A percentile compares a stretch with the other conserved stretches of the same genome.
Conservation (phyloP, 2,329 filamentous ascomycete species). For the Diaporthe nobilis region DNA sequence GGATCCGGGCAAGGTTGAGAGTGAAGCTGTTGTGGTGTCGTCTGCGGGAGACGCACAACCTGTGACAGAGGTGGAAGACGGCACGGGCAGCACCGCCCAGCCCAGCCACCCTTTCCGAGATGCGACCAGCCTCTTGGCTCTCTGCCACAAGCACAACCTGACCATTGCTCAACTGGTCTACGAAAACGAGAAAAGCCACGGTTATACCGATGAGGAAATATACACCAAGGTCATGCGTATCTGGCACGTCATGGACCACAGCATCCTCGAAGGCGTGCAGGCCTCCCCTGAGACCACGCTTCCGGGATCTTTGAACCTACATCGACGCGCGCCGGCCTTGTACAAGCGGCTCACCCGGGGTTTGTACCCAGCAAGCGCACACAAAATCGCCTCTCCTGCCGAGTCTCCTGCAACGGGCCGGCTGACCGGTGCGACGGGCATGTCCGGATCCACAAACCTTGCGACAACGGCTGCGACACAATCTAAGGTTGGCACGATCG, state of each 20-base stretch:
- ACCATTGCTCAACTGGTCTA: slow-evolving; percentile 67
- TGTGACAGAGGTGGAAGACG: slow-evolving; percentile 32
- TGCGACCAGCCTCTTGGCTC: slow-evolving; percentile 59
- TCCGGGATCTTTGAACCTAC: slow-evolving; percentile 63
- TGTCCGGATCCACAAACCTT: slow-evolving; percentile 47
- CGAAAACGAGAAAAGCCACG: slow-evolving; percentile 66
- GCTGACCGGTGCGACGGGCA: slow-evolving; percentile 23
- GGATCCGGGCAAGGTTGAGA: neutral
- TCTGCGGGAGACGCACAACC: slow-evolving; percentile 41
- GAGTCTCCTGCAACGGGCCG: slow-evolving; percentile 18
- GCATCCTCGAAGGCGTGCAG: slow-evolving; percentile 64
- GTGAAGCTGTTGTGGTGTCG: slow-evolving; percentile 42
- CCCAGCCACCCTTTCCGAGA: slow-evolving; percentile 64
- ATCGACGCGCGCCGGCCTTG: slow-evolving; percentile 61
- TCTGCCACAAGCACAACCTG: slow-evolving; percentile 65
- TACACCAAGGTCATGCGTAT: slow-evolving; percentile 62
- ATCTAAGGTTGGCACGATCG: slow-evolving; percentile 55
- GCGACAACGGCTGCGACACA: slow-evolving; percentile 58
- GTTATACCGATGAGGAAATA: slow-evolving; percentile 65
- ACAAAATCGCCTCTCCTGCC: slow-evolving; percentile 32
- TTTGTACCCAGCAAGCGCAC: slow-evolving; percentile 55
- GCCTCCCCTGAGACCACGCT: slow-evolving; percentile 57
- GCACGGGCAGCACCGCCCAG: slow-evolving; percentile 46
- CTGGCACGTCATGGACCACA: slow-evolving; percentile 67
- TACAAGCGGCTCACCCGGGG: slow-evolving; percentile 62